Evolutionary conservation across 2,329 filamentous ascomycete species (phyloP), one percentile per base, ranked within the genome.

Genomic region (Tolypocladium guangdongense): DNA sequence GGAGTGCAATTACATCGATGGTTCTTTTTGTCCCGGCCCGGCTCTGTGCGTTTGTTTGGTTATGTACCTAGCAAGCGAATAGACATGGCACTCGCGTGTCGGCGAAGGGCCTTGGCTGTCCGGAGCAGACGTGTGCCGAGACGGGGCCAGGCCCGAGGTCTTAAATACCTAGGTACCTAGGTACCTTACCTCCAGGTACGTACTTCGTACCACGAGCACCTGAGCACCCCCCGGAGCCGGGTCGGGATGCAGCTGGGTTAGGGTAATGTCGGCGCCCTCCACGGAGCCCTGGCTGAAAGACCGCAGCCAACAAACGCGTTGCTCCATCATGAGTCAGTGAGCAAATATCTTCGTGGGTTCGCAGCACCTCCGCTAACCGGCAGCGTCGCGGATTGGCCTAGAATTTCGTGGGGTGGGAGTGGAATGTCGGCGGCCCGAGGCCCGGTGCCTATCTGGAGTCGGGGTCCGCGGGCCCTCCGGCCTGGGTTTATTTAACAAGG

Each of bases 1-100:
- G 74, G 73, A 72, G 73, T 76, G 73, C 67, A 73, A 71, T 73
- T 71, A 69, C 68, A 67, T 68, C 60, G 63, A 63, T 66, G 62
- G 58, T 64, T 58, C 58, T 58, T 54, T 55, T 47, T 39, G 32
- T 30, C 20, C 37, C 49, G 12, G 11, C 50, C 30, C 7, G 18
- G 16, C 43, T 32, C 38, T 35, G 20, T n/a, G 50, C n/a, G 50
- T 30, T 45, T 45, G 14, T 37, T n/a, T 37, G n/a, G 36, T 27
- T 38, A 27, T 50, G 48, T 30, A n/a, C n/a, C n/a, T n/a, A 50
- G 48, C 48, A 14, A 39, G 48, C 48, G 20, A 50, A 38, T 49
- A 49, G 48, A 49, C 35, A 7, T 27, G 48, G 20, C 20, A 38
- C 48, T 38, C 48, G 38, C 35, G 48, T 27, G 43, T 32, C 16